Percentiles rank a stretch among this genome's conserved stretches.
phyloP scores from a whole-genome alignment of 73 alveolate genomes.

The Breviolum minutum region DNA sequence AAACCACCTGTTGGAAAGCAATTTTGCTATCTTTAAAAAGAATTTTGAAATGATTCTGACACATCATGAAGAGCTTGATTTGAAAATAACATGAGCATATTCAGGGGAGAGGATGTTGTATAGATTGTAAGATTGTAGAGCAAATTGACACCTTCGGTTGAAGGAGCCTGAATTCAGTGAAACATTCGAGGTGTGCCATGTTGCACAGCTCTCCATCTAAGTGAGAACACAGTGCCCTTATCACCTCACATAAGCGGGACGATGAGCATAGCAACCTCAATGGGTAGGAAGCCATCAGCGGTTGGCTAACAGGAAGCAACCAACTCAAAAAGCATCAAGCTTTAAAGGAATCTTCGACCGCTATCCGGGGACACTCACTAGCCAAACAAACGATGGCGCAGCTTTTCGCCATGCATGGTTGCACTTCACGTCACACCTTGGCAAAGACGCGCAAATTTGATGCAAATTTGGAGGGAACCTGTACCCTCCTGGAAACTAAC shows the following conservation, averaged over 20 bases:
- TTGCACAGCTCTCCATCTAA: slow-evolving; percentile 30
- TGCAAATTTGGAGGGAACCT: neutral
- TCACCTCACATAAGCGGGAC: slow-evolving; percentile 39
- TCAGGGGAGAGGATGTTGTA: no score
- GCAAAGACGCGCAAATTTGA: neutral
- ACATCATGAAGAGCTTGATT: neutral
- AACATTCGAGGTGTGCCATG: slow-evolving; percentile 31
- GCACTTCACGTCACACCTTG: slow-evolving; percentile 88
- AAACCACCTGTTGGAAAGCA: no score
- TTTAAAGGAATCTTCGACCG: no score
- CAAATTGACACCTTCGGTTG: slow-evolving; percentile 6
- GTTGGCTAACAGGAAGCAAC: neutral
- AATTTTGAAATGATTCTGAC: neutral
- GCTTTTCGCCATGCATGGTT: slow-evolving; percentile 77
- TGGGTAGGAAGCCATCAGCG: neutral
- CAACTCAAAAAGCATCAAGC: neutral
- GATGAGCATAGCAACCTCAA: slow-evolving; percentile 8
- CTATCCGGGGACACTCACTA: neutral
- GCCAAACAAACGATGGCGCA: slow-evolving; percentile 48
- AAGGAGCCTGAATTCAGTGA: slow-evolving; percentile 16
- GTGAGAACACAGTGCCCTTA: slow-evolving; percentile 17
- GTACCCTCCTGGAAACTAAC: no score
- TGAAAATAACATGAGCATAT: no score
- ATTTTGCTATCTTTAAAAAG: no score
- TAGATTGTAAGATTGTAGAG: neutral